Conservation (phyloP, 2,329 filamentous ascomycete genomes). For the Ceratocystis alfenasii region DNA sequence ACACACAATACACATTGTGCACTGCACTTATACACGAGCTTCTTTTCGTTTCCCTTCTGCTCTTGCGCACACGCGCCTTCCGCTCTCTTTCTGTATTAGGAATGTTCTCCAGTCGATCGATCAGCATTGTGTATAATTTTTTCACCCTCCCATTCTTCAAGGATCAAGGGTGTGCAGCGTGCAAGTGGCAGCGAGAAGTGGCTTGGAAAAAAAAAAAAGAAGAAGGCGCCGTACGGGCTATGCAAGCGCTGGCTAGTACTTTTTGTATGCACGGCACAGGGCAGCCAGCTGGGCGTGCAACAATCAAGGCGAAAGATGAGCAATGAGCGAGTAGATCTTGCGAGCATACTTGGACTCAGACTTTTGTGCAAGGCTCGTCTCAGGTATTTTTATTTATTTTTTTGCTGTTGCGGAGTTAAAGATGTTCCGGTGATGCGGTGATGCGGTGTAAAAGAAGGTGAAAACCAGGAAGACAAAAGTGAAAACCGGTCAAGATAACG, state of each 20-base stretch:
- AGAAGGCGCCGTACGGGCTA: neutral
- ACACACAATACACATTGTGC: neutral
- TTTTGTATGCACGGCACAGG: constrained; percentile 8
- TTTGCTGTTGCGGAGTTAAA: neutral
- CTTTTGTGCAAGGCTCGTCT: neutral
- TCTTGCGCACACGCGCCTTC: neutral
- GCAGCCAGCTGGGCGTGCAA: neutral
- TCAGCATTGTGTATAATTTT: neutral
- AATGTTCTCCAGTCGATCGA: neutral
- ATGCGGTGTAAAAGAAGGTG: neutral
- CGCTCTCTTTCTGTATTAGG: neutral
- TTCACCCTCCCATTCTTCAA: neutral
- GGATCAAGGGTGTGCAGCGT: constrained; percentile 7
- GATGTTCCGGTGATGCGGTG: neutral
- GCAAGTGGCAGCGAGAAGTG: constrained; percentile 6
- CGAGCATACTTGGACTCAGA: neutral
- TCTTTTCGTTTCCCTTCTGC: neutral
- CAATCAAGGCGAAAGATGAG: constrained; percentile 6
- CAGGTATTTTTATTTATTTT: neutral
- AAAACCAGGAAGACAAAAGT: neutral
- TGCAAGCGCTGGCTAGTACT: constrained; percentile 4
- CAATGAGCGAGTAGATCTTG: neutral
- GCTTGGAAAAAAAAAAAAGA: neutral
- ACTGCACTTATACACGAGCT: neutral
- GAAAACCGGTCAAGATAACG: neutral